Evolutionary conservation across 108 stramenopile species (phyloP).

Genomic region (Seminavis robusta): DNA sequence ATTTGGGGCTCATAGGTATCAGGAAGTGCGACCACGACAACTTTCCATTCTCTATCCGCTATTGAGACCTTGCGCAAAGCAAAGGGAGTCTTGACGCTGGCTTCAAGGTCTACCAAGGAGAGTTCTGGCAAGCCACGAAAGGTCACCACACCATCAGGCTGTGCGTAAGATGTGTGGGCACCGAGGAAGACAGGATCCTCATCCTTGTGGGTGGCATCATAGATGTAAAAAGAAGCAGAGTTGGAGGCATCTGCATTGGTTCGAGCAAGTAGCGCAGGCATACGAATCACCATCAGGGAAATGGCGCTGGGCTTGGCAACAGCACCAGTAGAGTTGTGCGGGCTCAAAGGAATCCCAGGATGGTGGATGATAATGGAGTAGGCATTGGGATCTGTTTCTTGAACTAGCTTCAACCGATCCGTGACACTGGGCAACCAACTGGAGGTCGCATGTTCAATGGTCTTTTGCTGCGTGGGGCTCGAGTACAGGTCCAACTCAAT

Average conservation of each 20-base stretch:
- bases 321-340: too few species aligned
- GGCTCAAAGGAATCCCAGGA: slow-evolving; percentile 7
- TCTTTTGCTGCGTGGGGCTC: background rate
- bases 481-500: slow-evolving; percentile 31
- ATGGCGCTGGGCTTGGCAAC: slow-evolving; percentile 16
- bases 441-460: background rate
- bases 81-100: too few species aligned
- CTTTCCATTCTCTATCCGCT: slow-evolving; percentile 27
- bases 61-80: background rate
- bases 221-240: slow-evolving; percentile 9
- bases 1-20: background rate
- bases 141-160: too few species aligned
- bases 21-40: slow-evolving; percentile 13
- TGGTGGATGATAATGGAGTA: slow-evolving; percentile 20
- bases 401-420: slow-evolving; percentile 7
- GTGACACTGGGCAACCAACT: slow-evolving; percentile 13
- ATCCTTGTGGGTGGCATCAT: slow-evolving; percentile 5
- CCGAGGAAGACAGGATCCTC: background rate
- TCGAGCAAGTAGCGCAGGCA: slow-evolving; percentile 11
- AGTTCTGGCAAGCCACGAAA: too few species aligned
- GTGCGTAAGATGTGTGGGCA: too few species aligned
- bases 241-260: background rate
- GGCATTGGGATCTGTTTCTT: slow-evolving; percentile 9
- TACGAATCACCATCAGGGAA: slow-evolving; percentile 23
- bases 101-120: too few species aligned